A percentile compares a stretch with the other conserved stretches of the same genome.
These are phyloP conservation scores for Populus euphratica DNA, from an alignment of 345 rosid genomes.

Conservation along the genomic window DNA sequence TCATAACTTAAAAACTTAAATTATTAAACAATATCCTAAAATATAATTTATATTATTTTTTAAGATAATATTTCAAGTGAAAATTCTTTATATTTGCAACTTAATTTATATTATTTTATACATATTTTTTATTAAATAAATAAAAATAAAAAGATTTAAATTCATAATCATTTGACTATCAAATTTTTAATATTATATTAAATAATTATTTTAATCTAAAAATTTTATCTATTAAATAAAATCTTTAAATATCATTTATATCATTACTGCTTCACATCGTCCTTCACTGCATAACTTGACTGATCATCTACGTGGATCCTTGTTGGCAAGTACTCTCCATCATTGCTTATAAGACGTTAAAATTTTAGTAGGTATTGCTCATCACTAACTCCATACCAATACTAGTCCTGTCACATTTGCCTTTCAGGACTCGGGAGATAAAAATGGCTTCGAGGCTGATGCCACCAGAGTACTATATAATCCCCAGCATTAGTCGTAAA, in stretches of 20 bases:
- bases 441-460: constrained; percentile 1
- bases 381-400: not conserved
- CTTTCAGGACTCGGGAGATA: too few species aligned
- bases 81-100: rapidly evolving
- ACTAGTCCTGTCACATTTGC: not conserved
- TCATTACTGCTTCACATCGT: not conserved
- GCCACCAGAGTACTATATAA: not conserved
- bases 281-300: not conserved
- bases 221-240: too few species aligned
- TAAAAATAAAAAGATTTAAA: too few species aligned
- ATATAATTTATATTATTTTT: too few species aligned
- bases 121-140: too few species aligned
- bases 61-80: rapidly evolving
- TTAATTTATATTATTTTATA: too few species aligned
- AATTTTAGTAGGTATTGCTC: constrained; percentile 7
- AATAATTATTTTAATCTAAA: too few species aligned
- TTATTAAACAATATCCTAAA: rapidly evolving
- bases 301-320: too few species aligned
- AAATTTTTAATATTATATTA: rapidly evolving
- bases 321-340: not conserved
- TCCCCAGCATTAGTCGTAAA: not conserved
- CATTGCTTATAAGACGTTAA: not conserved
- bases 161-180: rapidly evolving
- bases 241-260: too few species aligned
- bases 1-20: too few species aligned